Conservation (phyloP, 495 filamentous ascomycete species). For the Trichoderma asperelloides region DNA sequence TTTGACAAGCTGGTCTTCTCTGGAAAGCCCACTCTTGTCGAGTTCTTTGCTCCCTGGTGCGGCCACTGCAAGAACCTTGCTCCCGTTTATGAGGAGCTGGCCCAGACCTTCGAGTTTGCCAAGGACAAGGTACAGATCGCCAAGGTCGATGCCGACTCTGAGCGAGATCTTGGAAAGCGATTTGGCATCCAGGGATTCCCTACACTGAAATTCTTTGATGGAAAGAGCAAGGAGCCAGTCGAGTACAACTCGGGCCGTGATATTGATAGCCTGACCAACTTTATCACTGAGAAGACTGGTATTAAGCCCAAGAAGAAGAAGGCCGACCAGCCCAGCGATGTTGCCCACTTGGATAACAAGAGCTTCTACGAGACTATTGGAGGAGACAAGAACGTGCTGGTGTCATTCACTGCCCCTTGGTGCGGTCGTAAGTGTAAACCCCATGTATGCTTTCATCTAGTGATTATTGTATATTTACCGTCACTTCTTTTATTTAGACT, state of each 20-base stretch:
- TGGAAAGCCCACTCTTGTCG: slow-evolving; percentile 91
- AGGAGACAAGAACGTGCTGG: slow-evolving; percentile 79
- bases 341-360: slow-evolving; percentile 70
- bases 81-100: slow-evolving; percentile 92
- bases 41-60: slow-evolving; percentile 99
- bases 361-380: slow-evolving; percentile 73
- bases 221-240: slow-evolving; percentile 78
- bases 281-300: slow-evolving; percentile 84
- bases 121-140: slow-evolving; percentile 81
- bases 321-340: slow-evolving; percentile 55
- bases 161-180: slow-evolving; percentile 71
- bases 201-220: slow-evolving; percentile 96
- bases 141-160: slow-evolving; percentile 90
- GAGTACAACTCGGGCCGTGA: slow-evolving; percentile 86
- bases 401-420: slow-evolving; percentile 96
- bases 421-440: slow-evolving; percentile 72
- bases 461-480: slow-evolving; percentile 8
- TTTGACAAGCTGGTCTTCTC: slow-evolving; percentile 86
- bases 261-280: slow-evolving; percentile 71
- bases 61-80: slow-evolving; percentile 97
- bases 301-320: slow-evolving; percentile 72
- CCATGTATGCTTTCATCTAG: slow-evolving; percentile 7
- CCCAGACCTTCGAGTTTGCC: slow-evolving; percentile 55
- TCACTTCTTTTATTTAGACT: slow-evolving; percentile 49
- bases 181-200: slow-evolving; percentile 93